A percentile compares a stretch with the other conserved stretches of the same genome.
Conservation (phyloP, 2,329 filamentous ascomycete species). For the Coniochaeta hoffmannii region DNA sequence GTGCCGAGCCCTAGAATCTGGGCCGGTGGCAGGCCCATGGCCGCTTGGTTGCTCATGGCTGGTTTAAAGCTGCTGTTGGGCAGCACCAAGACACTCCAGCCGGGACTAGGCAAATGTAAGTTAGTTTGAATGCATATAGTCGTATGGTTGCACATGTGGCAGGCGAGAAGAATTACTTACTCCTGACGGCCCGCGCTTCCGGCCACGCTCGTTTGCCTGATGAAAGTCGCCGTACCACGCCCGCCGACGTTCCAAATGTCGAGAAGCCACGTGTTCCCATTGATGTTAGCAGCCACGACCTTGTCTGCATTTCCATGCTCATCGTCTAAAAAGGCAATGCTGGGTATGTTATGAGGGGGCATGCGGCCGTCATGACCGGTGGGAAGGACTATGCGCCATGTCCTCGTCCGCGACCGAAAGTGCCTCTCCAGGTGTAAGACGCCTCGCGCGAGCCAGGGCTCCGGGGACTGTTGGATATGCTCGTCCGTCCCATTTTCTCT, state of each 20-base stretch:
- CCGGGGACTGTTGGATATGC: conserved; percentile 12
- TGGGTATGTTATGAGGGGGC: conserved; percentile 47
- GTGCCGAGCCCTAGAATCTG: conserved; percentile 12
- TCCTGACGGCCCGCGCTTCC: neutral
- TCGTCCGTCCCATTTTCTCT: conserved; percentile 1
- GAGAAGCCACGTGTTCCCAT: conserved; percentile 39
- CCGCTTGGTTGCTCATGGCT: conserved; percentile 18
- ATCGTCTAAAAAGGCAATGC: conserved; percentile 42
- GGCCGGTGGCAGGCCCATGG: conserved; percentile 19
- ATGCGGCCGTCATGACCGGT: conserved; percentile 34
- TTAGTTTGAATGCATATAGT: no score
- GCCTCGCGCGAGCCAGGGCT: conserved; percentile 9
- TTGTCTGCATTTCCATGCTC: conserved; percentile 38
- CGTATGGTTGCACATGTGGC: no score
- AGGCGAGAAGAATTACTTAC: no score
- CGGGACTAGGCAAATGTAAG: no score
- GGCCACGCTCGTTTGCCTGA: neutral
- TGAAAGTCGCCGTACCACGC: neutral
- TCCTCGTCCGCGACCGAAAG: conserved; percentile 33
- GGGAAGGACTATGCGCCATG: conserved; percentile 42
- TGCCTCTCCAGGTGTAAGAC: conserved; percentile 20
- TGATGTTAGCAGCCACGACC: conserved; percentile 43
- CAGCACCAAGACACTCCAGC: conserved; percentile 43
- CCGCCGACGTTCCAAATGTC: conserved; percentile 41
- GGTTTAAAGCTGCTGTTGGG: conserved; percentile 33